Base-by-base conservation (phyloP, 2,329 filamentous ascomycete genomes). In the Botrytis byssoidea region DNA sequence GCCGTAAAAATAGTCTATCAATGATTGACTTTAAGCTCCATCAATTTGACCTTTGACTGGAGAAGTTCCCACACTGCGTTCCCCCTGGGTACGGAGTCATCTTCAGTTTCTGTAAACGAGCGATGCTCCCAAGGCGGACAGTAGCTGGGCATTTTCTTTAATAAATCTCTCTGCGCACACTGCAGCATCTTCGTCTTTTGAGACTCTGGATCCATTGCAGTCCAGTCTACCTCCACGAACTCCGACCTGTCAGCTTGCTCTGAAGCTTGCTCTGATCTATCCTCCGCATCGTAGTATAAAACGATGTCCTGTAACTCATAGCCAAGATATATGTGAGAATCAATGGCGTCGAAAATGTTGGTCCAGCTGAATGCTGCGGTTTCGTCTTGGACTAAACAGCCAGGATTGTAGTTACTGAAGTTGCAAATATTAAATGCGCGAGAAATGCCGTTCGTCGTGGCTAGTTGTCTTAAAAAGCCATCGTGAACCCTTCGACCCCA, bases 211-310 rank as follows among this genome's bases (percentile, higher is more conserved):
- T 73, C 71, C 71, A 73, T 73, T 35, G 42, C 71, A 20, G 25
- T 35, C 71, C 71, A 73, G 44, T 73, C 71, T 18, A 73, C 32
- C 51, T 69, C 51, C 46, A 73, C 71, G 20, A 73, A 72, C 32
- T 72, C 71, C 25, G 64, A 60, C 18, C 25, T 44, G 22, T 61
- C 64, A n/a, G 32, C 22, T 32, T 69, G 29, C 25, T 55, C 48
- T 5, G 37, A 6, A n/a, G 32, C 22, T 32, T 69, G 29, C 25
- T 55, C 42, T 5, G 37, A 5, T 3, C 22, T n/a, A 20, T 61
- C 55, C 37, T 69, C 51, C 20, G 29, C 42, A 60, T 69, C 55
- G 48, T 73, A 51, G 44, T 73, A 73, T 18, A 73, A 61, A 16
- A 73, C 22, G 16, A 73, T 69, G 42, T 73, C 64, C 55, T n/a